Percentiles rank a stretch among this genome's conserved stretches.
Evolutionary conservation across 768 basidiomycete genomes (phyloP).

Genomic region (Cystofilobasidium ferigula): DNA sequence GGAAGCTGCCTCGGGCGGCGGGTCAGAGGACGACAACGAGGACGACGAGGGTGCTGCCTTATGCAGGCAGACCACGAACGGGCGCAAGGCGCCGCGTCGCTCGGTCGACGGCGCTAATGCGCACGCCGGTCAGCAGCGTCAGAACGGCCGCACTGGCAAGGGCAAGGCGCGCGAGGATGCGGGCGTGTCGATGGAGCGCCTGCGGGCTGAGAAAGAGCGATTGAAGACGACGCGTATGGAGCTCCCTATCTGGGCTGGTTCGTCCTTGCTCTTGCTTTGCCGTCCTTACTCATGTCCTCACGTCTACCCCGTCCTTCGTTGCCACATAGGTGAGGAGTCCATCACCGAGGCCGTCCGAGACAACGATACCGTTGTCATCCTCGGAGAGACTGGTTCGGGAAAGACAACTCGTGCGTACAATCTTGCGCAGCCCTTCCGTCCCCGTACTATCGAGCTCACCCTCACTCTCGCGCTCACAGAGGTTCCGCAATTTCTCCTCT

Average conservation of each 20-base stretch:
- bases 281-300: neutral
- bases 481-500: slow-evolving; percentile 25
- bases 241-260: slow-evolving; percentile 71
- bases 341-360: slow-evolving; percentile 54
- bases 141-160: neutral
- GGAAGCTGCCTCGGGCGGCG: neutral
- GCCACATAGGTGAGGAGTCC: slow-evolving; percentile 54
- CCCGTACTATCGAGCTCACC: neutral
- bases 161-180: neutral
- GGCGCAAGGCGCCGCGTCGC: neutral
- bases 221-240: slow-evolving; percentile 34
- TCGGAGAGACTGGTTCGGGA: slow-evolving; percentile 26
- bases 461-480: neutral
- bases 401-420: slow-evolving; percentile 30
- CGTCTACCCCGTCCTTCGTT: neutral
- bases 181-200: slow-evolving; percentile 1
- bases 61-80: neutral
- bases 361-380: slow-evolving; percentile 26
- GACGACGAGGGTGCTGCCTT: slow-evolving; percentile 1
- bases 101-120: neutral
- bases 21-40: slow-evolving; percentile 5
- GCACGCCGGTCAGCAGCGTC: neutral
- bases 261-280: slow-evolving; percentile 28
- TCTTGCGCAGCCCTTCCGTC: neutral
- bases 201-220: neutral